Percentiles rank a stretch among this genome's conserved stretches.
phyloP scores from a whole-genome alignment of 176 grass and related monocot genomes.

The Pontederia paniculata region DNA sequence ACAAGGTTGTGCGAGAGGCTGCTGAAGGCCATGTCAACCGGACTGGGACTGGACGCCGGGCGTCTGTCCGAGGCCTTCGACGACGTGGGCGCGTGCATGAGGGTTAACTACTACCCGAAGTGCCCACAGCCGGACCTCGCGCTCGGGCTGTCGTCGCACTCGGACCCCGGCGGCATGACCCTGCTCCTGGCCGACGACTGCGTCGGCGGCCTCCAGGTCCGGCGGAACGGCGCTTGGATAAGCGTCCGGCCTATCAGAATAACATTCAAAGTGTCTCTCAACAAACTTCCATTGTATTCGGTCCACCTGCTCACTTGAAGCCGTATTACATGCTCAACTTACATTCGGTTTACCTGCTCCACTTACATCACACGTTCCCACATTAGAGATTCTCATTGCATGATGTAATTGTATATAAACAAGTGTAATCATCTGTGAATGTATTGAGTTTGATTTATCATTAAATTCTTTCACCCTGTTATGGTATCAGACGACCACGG shows the following conservation, averaged over 20 bases:
- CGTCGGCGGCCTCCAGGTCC: slow-evolving; percentile 62
- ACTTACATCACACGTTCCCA: no score
- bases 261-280: no score
- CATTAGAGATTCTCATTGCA: no score
- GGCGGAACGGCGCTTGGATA: slow-evolving; percentile 32
- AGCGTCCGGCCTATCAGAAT: slow-evolving; percentile 50
- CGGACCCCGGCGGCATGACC: slow-evolving; percentile 78
- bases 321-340: no score
- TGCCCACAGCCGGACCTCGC: slow-evolving; percentile 44
- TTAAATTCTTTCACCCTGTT: no score
- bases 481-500: no score
- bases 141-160: slow-evolving; percentile 59
- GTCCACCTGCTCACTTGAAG: no score
- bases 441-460: no score
- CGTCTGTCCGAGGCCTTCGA: slow-evolving; percentile 42
- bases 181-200: slow-evolving; percentile 59
- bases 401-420: no score
- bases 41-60: slow-evolving; percentile 16
- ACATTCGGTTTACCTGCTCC: no score
- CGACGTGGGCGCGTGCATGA: slow-evolving; percentile 40
- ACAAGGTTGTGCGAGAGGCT: slow-evolving; percentile 46
- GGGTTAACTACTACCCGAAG: slow-evolving; percentile 44
- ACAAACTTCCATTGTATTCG: no score
- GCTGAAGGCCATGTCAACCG: slow-evolving; percentile 37
- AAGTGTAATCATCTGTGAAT: no score